Conservation (phyloP, 306 rosid genomes). For the Adenanthera pavonina region DNA sequence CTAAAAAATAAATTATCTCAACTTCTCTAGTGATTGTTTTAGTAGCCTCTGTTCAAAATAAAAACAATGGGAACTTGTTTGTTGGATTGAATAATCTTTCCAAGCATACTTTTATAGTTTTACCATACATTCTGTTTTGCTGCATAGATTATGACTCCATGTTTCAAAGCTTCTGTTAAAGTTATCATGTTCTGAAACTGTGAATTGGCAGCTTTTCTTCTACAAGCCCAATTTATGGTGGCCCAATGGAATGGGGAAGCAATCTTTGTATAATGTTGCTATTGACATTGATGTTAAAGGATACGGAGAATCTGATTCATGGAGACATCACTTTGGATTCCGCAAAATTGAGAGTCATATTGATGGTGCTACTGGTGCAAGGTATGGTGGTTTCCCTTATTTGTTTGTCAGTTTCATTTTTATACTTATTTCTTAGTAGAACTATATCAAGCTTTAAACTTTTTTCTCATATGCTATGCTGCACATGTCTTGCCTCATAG, state of each 20-base stretch:
- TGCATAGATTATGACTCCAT: conserved; percentile 30
- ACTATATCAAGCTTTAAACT: conserved; percentile 21
- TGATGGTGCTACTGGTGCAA: conserved; percentile 85
- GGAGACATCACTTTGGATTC: conserved; percentile 85
- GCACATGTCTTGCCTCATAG: conserved; percentile 46
- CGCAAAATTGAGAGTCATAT: conserved; percentile 90
- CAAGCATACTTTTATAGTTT: conserved; percentile 38
- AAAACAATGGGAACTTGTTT: background rate
- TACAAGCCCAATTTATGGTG: conserved; percentile 96
- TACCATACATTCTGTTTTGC: conserved; percentile 27
- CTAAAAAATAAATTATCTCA: background rate
- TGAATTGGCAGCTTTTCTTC: conserved; percentile 77
- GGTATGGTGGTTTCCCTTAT: conserved; percentile 49
- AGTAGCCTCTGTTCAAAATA: background rate
- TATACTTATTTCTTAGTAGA: background rate
- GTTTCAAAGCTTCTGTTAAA: conserved; percentile 33
- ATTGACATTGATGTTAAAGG: conserved; percentile 77
- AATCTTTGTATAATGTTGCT: conserved; percentile 72
- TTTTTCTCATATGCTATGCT: conserved; percentile 27
- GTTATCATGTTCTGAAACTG: conserved; percentile 36
- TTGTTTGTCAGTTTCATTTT: background rate
- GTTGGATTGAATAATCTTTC: conserved; percentile 33
- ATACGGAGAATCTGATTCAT: conserved; percentile 86
- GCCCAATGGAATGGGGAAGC: conserved; percentile 99
- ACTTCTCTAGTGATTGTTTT: conserved; percentile 9